Conservation (phyloP, 2,329 filamentous ascomycete genomes). For the Fusarium sp. region DNA sequence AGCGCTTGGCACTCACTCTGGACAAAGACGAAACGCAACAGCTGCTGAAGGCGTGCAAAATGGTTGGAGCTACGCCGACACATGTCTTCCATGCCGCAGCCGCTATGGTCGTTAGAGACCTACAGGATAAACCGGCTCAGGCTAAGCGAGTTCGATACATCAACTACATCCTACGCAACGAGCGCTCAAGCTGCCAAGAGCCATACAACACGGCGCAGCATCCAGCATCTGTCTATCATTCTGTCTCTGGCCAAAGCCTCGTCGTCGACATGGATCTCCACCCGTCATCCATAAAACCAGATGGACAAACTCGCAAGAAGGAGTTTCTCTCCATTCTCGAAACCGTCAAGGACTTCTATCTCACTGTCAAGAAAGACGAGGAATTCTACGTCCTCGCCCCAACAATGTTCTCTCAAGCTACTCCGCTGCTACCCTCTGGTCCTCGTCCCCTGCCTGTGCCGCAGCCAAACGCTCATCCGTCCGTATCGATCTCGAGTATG, state of each 20-base stretch:
- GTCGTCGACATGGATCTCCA: conserved; percentile 39
- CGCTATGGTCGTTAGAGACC: conserved; percentile 42
- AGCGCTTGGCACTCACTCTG: conserved; percentile 38
- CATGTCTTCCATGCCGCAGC: conserved; percentile 48
- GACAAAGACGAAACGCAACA: conserved; percentile 17
- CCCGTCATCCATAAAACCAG: fast-evolving
- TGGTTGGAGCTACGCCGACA: conserved; percentile 38
- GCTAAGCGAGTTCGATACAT: conserved; percentile 39
- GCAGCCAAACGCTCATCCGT: conserved; percentile 36
- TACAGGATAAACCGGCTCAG: conserved; percentile 7
- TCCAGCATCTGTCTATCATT: conserved; percentile 45
- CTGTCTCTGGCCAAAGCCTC: conserved; percentile 40
- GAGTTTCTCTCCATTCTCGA: conserved; percentile 42
- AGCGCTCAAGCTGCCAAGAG: conserved; percentile 35
- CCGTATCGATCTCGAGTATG: conserved; percentile 49
- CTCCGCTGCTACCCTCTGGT: conserved; percentile 12
- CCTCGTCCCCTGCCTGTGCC: conserved; percentile 36
- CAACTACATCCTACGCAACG: conserved; percentile 48
- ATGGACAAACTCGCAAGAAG: background rate
- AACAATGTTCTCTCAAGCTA: conserved; percentile 32
- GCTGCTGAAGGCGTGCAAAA: conserved; percentile 34
- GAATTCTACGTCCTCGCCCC: conserved; percentile 44
- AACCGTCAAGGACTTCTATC: conserved; percentile 43
- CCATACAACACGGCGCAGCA: conserved; percentile 41
- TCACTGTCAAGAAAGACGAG: conserved; percentile 41